Base-by-base conservation (phyloP, 345 rosid species). In the Noccaea caerulescens region DNA sequence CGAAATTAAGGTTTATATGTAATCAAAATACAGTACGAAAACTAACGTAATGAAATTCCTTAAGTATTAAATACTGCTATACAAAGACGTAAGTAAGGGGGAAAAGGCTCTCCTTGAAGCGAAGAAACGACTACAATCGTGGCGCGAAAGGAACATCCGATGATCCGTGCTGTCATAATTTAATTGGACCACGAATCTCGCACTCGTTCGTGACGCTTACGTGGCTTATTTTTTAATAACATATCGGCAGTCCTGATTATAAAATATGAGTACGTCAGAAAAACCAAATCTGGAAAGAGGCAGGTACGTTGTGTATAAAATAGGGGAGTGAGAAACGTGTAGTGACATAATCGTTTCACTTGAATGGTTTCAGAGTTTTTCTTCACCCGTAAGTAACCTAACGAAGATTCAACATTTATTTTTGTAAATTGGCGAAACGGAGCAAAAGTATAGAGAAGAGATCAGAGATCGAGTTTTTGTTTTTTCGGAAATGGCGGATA, bases 401-500 rank as follows among this genome's bases (percentile, higher is more conserved):
- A 72, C n/a, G 25, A 69, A 1, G 4, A 49, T 38, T 62, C 51
- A 71, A 16, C 53, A 2, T 30, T 51, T 4, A 3, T 30, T 32
- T n/a, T 43, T 44, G 10, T n/a, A 36, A 37, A 51, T 41, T 13
- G 10, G 36, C 1, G 34, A 50, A 46, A 32, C 55, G 58, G 10
- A 50, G 9, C 25, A 10, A 20, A 64, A n/a, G 47, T 47, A 5
- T 49, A 20, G 23, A 10, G 2, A 27, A 34, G n/a, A 32, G 25
- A 32, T 60, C 36, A 2, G 38, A 4, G 9, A 32, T n/a, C 27
- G 16, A 6, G 10, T 42, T 27, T 8, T 25, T 56, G 16, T 8
- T 27, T 27, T 27, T 27, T 1, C 34, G 8, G 23, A 49, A 23
- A 87, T 85, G 96, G 82, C 83, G 13, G 90, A 83, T 71, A 79